Evolutionary conservation across 768 basidiomycete species (phyloP).

Genomic region (Trametes villosa): DNA sequence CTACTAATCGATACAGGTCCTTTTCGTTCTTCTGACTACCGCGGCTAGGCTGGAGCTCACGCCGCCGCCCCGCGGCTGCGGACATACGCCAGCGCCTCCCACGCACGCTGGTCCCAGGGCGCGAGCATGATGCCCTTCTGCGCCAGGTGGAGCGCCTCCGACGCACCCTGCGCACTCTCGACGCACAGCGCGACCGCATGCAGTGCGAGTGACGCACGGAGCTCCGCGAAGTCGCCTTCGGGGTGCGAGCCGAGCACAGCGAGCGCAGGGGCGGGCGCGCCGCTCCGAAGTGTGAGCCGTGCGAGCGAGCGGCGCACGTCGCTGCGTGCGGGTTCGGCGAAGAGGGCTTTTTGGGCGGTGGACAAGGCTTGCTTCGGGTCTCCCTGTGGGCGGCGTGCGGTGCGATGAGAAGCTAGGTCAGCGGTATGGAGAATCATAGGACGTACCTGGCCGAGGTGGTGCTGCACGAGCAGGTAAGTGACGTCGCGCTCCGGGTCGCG

Average conservation of each 20-base stretch:
- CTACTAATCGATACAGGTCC: constrained; percentile 4
- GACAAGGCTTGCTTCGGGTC: constrained; percentile 53
- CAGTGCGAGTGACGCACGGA: constrained; percentile 50
- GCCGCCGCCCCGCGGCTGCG: constrained; percentile 29
- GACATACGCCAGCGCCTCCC: constrained; percentile 66
- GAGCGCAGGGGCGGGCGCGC: constrained; percentile 45
- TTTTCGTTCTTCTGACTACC: constrained; percentile 4
- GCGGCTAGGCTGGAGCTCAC: not conserved
- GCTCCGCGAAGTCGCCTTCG: constrained; percentile 39
- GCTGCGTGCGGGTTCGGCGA: constrained; percentile 55
- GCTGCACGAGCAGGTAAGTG: constrained; percentile 70
- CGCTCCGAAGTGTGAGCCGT: constrained; percentile 54
- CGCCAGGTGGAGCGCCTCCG: constrained; percentile 47
- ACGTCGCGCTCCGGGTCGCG: constrained; percentile 76
- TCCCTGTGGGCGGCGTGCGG: constrained; percentile 42
- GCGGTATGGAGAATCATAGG: constrained; percentile 5
- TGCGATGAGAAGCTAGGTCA: not conserved
- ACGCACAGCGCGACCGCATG: constrained; percentile 44
- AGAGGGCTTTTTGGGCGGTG: constrained; percentile 60
- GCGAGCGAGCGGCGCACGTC: constrained; percentile 60
- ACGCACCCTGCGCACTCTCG: constrained; percentile 9
- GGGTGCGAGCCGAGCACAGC: constrained; percentile 46
- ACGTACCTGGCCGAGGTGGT: constrained; percentile 73
- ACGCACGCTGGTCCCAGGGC: constrained; percentile 55
- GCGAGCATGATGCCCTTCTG: constrained; percentile 68